Base-by-base conservation (phyloP, 225 moss, liverwort and hornwort species). In the Anthoceros angustus region DNA sequence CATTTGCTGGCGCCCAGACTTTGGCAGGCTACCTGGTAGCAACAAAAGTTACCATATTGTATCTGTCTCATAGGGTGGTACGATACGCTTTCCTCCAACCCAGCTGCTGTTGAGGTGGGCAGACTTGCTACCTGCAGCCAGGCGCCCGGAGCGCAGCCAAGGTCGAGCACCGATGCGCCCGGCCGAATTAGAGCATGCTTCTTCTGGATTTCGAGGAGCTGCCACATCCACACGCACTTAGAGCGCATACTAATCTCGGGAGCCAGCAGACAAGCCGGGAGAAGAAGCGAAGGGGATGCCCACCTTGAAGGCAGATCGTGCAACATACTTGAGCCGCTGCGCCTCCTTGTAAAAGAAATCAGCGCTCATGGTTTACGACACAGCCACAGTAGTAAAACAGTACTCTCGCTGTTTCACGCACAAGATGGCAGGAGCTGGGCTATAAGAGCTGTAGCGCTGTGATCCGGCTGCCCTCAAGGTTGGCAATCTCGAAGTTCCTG, bases 121-220 rank as follows among this genome's bases (percentile, higher is more conserved):
- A 55, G 12, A 8, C 5, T 55, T 11, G 14, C 0, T 64, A 90
- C 94, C 88, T 95, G 95, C 1, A 95, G 88, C 77, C 91, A 95
- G 41, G 95, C 95, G 62, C 95, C 95, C 6, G 95, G 95, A 25
- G 95, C 95, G 75, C 95, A 91, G 40, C 95, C 95, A 10, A 95
- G 85, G 72, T 95, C 95, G 63, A 95, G 76, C 25, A 91, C 95
- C 69, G 80, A 71, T 25, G 77, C 80, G 18, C 95, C 90, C 12
- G 74, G 86, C 66, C 80, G 80, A 73, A 95, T 81, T 42, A 95
- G 82, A 24, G 82, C 76, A 71, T 84, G 79, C 66, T 84, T 95
- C 68, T 86, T 91, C 48, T 95, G 95, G 25, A 95, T 91, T 78
- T 95, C 95, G 69, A 88, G 68, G 43, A 95, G 75, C 95, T 94